Percentiles rank a stretch among this genome's conserved stretches.
These are phyloP conservation scores for Papiliotrema terrestris DNA, from an alignment of 1,284 basidiomycete species.

Conservation along the genomic window DNA sequence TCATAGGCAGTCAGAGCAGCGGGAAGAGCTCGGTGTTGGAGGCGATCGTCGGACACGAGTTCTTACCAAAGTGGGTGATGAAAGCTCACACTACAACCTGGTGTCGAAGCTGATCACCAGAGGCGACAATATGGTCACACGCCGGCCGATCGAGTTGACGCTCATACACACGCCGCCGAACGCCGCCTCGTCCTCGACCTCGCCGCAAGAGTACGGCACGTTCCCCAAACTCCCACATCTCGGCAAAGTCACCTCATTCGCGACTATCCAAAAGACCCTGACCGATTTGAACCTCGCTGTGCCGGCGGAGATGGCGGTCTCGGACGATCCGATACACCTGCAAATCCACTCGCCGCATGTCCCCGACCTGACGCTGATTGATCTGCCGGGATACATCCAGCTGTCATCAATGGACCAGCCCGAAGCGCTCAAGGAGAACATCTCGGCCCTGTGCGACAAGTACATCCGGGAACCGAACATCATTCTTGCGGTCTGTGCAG, in stretches of 20 bases:
- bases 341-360: slow-evolving; percentile 94
- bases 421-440: slow-evolving; percentile 89
- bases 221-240: slow-evolving; percentile 70
- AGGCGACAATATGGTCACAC: slow-evolving; percentile 99
- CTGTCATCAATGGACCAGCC: slow-evolving; percentile 94
- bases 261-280: slow-evolving; percentile 83
- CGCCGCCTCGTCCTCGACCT: slow-evolving; percentile 51
- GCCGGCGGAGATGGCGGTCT: slow-evolving; percentile 81
- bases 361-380: slow-evolving; percentile 94
- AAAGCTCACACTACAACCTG: background rate
- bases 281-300: slow-evolving; percentile 95
- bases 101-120: slow-evolving; percentile 53
- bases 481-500: slow-evolving; percentile 94
- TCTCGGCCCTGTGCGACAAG: slow-evolving; percentile 81
- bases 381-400: slow-evolving; percentile 96
- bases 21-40: slow-evolving; percentile 98
- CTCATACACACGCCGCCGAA: slow-evolving; percentile 80
- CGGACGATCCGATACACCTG: slow-evolving; percentile 92
- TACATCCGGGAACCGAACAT: slow-evolving; percentile 98
- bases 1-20: slow-evolving; percentile 95
- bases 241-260: slow-evolving; percentile 85
- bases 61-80: slow-evolving; percentile 81
- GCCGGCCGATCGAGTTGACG: slow-evolving; percentile 94
- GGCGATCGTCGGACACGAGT: slow-evolving; percentile 96
- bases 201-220: slow-evolving; percentile 83